A percentile compares a stretch with the other conserved stretches of the same genome.
Conservation (phyloP, 306 rosid species). For the Pueraria montana region DNA sequence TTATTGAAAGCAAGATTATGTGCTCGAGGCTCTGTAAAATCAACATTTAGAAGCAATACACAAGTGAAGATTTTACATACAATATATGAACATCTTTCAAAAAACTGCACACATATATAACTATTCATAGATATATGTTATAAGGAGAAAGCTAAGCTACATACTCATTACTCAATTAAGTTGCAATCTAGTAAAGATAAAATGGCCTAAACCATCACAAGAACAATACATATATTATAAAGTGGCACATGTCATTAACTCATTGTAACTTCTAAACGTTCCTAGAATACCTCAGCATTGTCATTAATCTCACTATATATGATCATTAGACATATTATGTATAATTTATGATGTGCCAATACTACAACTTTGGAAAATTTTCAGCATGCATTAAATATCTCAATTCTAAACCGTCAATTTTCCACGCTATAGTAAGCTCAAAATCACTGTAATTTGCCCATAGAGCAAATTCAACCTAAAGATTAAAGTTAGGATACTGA, state of each 20-base stretch:
- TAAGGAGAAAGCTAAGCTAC: conserved; percentile 19
- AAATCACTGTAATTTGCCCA: conserved; percentile 8
- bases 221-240: neutral
- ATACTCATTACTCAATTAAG: conserved; percentile 24
- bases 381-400: conserved; percentile 16
- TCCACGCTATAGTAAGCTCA: neutral
- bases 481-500: neutral
- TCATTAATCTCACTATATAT: neutral
- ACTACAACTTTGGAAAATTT: neutral
- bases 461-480: neutral
- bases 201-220: conserved; percentile 2
- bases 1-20: conserved; percentile 10
- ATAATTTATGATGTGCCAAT: conserved; percentile 9
- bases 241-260: neutral
- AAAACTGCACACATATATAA: neutral
- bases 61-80: conserved; percentile 20
- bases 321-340: neutral
- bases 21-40: conserved; percentile 28
- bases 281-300: neutral
- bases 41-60: conserved; percentile 19
- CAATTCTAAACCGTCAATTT: neutral
- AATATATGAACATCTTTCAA: conserved; percentile 6
- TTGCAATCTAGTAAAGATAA: conserved; percentile 40
- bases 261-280: conserved; percentile 18
- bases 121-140: conserved; percentile 19